Base-by-base conservation (phyloP, 83 land plant species). In the Picea engelmannii region DNA sequence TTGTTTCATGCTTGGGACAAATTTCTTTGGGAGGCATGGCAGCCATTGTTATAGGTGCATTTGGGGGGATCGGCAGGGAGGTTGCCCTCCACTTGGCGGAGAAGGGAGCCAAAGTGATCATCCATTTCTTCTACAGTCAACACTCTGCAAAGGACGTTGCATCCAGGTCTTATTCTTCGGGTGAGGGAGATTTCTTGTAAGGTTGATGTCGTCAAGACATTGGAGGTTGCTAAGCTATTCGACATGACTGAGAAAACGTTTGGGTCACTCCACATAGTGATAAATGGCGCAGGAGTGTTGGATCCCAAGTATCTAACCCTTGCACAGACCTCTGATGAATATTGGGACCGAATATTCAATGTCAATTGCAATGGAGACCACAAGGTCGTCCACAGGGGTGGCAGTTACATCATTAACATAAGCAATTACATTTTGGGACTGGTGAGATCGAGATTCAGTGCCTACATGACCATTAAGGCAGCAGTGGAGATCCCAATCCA, bases 221-320 rank as follows among this genome's bases (percentile, higher is more conserved):
- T 55, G 21, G 85, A 87, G 11, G 93, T 95, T 8, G 83, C 83
- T 65, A 55, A 88, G 11, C 89, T 95, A 49, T 95, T 95, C 86
- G 96, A 93, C 80, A n/a, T 12, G 12, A 92, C 93, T 31, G 90
- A 88, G 62, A 2, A 40, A 0, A 40, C 42, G 0, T 40, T 40
- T 40, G 42, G 42, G 6, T 20, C 20, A 40, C 31, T 80, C 65
- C 88, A 93, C 88, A 86, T 93, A 71, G 74, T 89, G 20, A 87
- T 89, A 49, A 84, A 89, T 71, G 24, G 16, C 76, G 91, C 91
- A 10, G 91, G 89, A 4, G 42, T 78, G 23, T 75, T 89, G 11
- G 76, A 79, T 5, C 40, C 61, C 78, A 74, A 17, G 66, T 76
- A 67, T 44, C 89, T 89, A 16, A 71, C 44, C 15, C 15, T 86